These are phyloP conservation scores for Voacanga thouarsii DNA, from an alignment of 257 asterid species.

Conservation along the genomic window DNA sequence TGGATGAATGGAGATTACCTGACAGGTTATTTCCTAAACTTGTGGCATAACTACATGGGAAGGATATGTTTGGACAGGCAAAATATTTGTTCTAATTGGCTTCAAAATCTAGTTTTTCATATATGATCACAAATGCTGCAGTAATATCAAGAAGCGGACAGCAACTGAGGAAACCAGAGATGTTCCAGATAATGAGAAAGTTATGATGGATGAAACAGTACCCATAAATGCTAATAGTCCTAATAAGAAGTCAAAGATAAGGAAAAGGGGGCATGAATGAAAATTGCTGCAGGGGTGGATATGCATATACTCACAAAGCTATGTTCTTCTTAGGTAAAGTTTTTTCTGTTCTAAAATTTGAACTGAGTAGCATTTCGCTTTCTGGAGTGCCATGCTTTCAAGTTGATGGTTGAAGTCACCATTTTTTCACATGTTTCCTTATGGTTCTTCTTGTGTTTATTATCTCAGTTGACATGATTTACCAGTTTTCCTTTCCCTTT, in stretches of 20 bases:
- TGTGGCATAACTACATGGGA: not conserved
- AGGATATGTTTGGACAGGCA: not conserved
- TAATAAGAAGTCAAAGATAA: conserved; percentile 40
- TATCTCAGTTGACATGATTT: not conserved
- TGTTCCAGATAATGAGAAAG: conserved; percentile 20
- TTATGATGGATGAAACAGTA: conserved; percentile 19
- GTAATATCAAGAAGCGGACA: conserved; percentile 36
- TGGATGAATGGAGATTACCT: conserved; percentile 48
- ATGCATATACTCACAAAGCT: not conserved
- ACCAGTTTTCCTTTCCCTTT: not conserved
- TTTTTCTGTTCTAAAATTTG: not conserved
- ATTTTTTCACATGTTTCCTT: not conserved
- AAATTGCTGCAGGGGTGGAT: conserved; percentile 5
- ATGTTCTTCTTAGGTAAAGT: not conserved
- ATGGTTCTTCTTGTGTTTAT: not conserved
- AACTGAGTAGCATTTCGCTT: not conserved
- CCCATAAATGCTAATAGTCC: conserved; percentile 18
- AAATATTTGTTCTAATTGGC: not conserved
- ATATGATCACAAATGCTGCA: conserved; percentile 25
- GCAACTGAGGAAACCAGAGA: conserved; percentile 21
- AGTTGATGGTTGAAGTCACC: not conserved
- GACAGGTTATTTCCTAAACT: conserved; percentile 47
- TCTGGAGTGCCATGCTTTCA: not conserved
- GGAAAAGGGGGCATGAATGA: conserved; percentile 34
- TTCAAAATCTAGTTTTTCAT: not conserved